Evolutionary conservation across 805 yeast species (phyloP), one percentile per base, ranked within the genome.

Genomic region (Yamadazyma insecticola): DNA sequence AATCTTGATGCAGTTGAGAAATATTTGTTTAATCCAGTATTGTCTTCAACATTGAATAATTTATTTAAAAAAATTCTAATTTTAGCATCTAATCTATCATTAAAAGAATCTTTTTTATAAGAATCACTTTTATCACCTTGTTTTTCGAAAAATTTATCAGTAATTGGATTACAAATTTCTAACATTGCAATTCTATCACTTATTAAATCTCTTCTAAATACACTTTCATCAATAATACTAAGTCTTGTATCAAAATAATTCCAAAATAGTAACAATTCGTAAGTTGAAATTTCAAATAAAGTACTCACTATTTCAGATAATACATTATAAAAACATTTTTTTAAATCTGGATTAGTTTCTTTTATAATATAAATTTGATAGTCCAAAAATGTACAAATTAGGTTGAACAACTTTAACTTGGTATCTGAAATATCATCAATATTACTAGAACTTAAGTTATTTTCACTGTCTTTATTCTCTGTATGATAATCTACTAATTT

Each of bases 21-120:
- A 37, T 58, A 58, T 44, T 62, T 62, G 41, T 66, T 66, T 32
- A 66, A 50, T 1, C 72, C 72, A 3, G 72, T 66, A 41, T 60
- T 64, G 35, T 66, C 72, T 29, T 65, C 71, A 24, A 63, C 48
- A 11, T 52, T 44, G 29, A 66, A 51, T 11, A 62, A 32, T 19
- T 49, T 51, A 13, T 66, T 44, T 14, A 63, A 44, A 30, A 63
- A 64, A 2, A 41, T 30, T 22, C 67, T 47, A 4, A 65, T 60
- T 17, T 69, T 46, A 22, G 48, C 55, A 23, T 62, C 64, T 19
- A 65, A 45, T n/a, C 22, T 27, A 37, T 65, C 70, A 31, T 58
- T 63, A 41, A 59, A 62, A 0, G 60, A 47, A 38, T 65, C 72
- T 34, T 63, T 63, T 19, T 47, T 42, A 30, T 53, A 50, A 1